Evolutionary conservation across 75 land plant species (phyloP).

Genomic region (Cunninghamia lanceolata): DNA sequence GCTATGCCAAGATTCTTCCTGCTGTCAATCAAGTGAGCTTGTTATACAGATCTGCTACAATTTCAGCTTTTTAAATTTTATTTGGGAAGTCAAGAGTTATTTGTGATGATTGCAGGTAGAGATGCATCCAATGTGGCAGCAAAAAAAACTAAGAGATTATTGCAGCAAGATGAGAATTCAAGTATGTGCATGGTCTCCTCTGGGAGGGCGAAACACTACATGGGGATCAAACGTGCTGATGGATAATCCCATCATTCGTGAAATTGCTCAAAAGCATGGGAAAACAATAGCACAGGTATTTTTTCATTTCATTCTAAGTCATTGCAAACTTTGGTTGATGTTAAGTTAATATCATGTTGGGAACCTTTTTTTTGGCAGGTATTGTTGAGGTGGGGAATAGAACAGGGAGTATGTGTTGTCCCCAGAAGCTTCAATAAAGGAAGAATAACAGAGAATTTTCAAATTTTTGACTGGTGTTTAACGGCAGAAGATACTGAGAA

Average conservation of each 20-base stretch:
- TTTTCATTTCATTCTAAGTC: neutral
- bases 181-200: slow-evolving; percentile 42
- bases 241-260: slow-evolving; percentile 19
- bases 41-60: neutral
- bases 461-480: slow-evolving; percentile 32
- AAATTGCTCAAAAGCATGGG: slow-evolving; percentile 37
- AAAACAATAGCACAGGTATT: slow-evolving; percentile 44
- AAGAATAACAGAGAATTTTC: slow-evolving; percentile 32
- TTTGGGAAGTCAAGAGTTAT: neutral
- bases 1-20: slow-evolving; percentile 49
- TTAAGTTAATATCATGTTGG: neutral
- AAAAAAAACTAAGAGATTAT: slow-evolving; percentile 40
- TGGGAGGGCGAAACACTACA: slow-evolving; percentile 25
- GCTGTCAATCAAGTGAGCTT: slow-evolving; percentile 61
- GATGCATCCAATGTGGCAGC: slow-evolving; percentile 46
- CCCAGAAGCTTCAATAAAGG: slow-evolving; percentile 30
- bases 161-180: slow-evolving; percentile 35
- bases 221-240: slow-evolving; percentile 32
- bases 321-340: neutral
- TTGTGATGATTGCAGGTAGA: slow-evolving; percentile 18
- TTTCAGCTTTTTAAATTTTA: neutral
- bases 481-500: slow-evolving; percentile 20
- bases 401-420: slow-evolving; percentile 17
- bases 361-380: slow-evolving; percentile 14
- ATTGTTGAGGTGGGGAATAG: slow-evolving; percentile 20